Percentiles rank a stretch among this genome's conserved stretches.
These are phyloP conservation scores for Psilocybe cubensis DNA, from an alignment of 768 basidiomycete species.

Conservation along the genomic window DNA sequence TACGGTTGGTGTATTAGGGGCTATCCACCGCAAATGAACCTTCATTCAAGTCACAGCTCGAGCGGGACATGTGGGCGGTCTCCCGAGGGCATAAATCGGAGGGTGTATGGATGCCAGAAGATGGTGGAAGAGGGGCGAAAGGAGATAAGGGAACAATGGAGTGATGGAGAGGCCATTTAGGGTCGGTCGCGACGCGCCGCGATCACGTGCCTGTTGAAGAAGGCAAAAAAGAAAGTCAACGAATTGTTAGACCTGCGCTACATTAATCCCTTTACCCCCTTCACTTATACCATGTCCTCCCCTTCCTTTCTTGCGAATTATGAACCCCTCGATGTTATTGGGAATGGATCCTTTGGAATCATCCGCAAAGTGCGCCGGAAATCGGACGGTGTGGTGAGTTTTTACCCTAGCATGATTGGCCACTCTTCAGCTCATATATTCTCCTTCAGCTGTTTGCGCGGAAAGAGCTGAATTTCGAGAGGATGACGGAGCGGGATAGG, in stretches of 20 bases:
- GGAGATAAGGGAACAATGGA: slow-evolving; percentile 6
- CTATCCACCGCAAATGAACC: no score
- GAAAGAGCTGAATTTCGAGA: slow-evolving; percentile 97
- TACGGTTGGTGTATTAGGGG: no score
- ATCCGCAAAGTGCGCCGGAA: slow-evolving; percentile 93
- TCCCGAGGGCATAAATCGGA: background rate
- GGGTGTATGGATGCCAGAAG: background rate
- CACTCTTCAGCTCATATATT: background rate
- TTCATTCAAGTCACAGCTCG: background rate
- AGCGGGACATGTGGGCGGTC: background rate
- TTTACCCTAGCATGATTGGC: background rate
- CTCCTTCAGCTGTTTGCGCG: slow-evolving; percentile 74
- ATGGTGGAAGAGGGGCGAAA: background rate
- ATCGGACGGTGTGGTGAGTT: slow-evolving; percentile 77
- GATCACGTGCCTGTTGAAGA: slow-evolving; percentile 15
- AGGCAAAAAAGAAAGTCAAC: background rate
- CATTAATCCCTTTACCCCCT: background rate
- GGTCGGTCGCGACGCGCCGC: slow-evolving; percentile 12
- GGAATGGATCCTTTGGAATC: slow-evolving; percentile 97
- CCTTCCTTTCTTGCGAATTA: slow-evolving; percentile 73
- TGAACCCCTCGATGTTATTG: slow-evolving; percentile 89
- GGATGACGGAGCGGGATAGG: slow-evolving; percentile 94
- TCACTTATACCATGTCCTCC: slow-evolving; percentile 1
- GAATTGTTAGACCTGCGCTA: background rate
- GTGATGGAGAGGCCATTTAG: background rate